Evolutionary conservation across 2,329 filamentous ascomycete genomes (phyloP).

Genomic region (Aspergillus sp.): DNA sequence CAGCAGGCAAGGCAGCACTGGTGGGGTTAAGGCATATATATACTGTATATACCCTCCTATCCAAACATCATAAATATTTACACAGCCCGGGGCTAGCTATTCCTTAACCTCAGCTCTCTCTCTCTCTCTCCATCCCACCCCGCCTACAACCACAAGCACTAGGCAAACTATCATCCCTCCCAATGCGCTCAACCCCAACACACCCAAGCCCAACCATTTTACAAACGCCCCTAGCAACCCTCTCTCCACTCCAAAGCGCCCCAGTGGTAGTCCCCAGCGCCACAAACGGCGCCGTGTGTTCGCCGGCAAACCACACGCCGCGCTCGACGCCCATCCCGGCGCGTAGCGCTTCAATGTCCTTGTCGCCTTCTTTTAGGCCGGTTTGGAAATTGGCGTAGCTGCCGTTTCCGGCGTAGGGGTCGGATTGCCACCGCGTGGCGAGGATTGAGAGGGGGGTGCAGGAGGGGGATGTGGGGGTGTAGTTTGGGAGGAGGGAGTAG

Average conservation of each 20-base stretch:
- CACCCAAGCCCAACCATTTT: conserved; percentile 25
- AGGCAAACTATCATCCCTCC: conserved; percentile 35
- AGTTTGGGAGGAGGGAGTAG: conserved; percentile 72
- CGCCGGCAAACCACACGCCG: conserved; percentile 82
- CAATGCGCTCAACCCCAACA: conserved; percentile 19
- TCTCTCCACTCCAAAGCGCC: conserved; percentile 88
- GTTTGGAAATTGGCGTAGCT: conserved; percentile 85
- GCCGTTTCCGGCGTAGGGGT: conserved; percentile 77
- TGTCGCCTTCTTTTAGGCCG: conserved; percentile 68
- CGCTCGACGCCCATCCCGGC: conserved; percentile 52
- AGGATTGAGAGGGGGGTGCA: conserved; percentile 66
- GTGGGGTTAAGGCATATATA: no score
- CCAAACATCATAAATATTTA: no score
- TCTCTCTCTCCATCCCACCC: background rate
- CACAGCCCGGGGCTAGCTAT: no score
- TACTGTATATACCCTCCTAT: background rate
- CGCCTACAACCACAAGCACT: conserved; percentile 14
- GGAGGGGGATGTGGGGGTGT: conserved; percentile 50
- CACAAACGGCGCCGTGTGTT: conserved; percentile 88
- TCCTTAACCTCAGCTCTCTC: no score
- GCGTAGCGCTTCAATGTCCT: conserved; percentile 65
- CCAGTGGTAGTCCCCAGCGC: conserved; percentile 86
- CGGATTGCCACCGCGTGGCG: conserved; percentile 75
- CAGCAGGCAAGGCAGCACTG: no score
- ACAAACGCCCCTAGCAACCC: conserved; percentile 61